Percentiles rank a stretch among this genome's conserved stretches.
Evolutionary conservation across 768 basidiomycete species (phyloP).

Genomic region (Roridomyces roridus): DNA sequence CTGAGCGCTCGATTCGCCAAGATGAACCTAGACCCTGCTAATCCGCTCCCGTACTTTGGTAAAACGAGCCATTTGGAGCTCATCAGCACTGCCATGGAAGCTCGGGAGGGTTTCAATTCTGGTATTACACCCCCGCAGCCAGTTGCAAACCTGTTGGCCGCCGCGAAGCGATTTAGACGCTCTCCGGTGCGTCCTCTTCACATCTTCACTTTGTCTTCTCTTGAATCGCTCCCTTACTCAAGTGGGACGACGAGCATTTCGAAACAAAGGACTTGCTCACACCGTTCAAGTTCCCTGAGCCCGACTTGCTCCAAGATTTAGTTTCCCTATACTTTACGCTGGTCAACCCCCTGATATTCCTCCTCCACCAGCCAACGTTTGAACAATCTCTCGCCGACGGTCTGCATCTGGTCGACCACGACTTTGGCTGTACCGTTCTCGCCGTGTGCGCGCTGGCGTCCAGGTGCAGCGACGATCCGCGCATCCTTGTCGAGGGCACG

Average conservation of each 20-base stretch:
- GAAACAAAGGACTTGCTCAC: constrained; percentile 12
- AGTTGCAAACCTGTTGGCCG: too few relatives aligned
- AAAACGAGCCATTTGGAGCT: constrained; percentile 38
- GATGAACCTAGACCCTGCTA: background rate
- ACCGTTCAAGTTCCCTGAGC: constrained; percentile 37
- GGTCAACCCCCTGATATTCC: constrained; percentile 45
- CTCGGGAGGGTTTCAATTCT: constrained; percentile 35
- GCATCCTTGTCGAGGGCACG: constrained; percentile 31
- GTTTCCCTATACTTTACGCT: constrained; percentile 54
- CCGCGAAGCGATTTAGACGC: too few relatives aligned
- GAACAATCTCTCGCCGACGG: constrained; percentile 13
- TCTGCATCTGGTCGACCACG: constrained; percentile 44
- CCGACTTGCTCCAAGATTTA: constrained; percentile 44
- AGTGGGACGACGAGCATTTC: constrained; percentile 15
- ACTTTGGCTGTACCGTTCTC: constrained; percentile 49
- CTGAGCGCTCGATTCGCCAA: background rate
- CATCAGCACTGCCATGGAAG: constrained; percentile 39
- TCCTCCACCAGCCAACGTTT: constrained; percentile 37
- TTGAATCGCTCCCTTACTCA: too few relatives aligned
- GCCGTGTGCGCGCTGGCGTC: constrained; percentile 59
- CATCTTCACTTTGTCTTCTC: too few relatives aligned
- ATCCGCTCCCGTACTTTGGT: constrained; percentile 31
- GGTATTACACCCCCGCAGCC: background rate
- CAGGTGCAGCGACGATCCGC: constrained; percentile 47
- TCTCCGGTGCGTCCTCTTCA: too few relatives aligned